phyloP scores from a whole-genome alignment of 2,329 filamentous ascomycete genomes.

The Aspergillus sp. region DNA sequence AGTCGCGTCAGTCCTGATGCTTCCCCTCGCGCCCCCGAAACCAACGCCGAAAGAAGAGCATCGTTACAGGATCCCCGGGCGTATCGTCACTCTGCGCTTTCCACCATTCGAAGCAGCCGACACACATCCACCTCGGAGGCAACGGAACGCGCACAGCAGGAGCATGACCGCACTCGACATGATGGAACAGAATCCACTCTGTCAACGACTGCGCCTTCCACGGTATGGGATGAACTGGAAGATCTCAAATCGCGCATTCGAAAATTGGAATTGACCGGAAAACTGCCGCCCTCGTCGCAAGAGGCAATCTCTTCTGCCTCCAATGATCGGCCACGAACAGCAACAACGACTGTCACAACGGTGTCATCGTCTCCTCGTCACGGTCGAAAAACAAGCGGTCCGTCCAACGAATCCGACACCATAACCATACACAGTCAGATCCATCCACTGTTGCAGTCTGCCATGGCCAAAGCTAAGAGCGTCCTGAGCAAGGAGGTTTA shows the following conservation, averaged over 20 bases:
- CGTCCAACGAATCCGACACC: conserved; percentile 33
- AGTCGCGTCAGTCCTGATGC: conserved; percentile 35
- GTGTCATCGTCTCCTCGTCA: conserved; percentile 86
- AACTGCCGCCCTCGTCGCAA: conserved; percentile 76
- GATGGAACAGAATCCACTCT: conserved; percentile 82
- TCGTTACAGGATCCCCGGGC: conserved; percentile 33
- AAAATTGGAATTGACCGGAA: conserved; percentile 84
- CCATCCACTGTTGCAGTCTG: conserved; percentile 76
- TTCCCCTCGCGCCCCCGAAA: conserved; percentile 28
- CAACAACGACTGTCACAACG: conserved; percentile 86
- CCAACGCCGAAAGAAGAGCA: conserved; percentile 27
- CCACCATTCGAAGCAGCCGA: conserved; percentile 34
- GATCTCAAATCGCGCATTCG: conserved; percentile 92
- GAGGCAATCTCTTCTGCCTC: conserved; percentile 72
- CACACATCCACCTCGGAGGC: conserved; percentile 34
- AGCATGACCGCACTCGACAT: conserved; percentile 32
- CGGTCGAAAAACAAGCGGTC: conserved; percentile 50
- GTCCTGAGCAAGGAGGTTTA: conserved; percentile 71
- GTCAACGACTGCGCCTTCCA: conserved; percentile 85
- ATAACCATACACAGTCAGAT: conserved; percentile 50
- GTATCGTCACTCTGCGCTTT: conserved; percentile 33
- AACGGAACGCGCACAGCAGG: conserved; percentile 32
- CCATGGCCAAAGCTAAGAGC: conserved; percentile 72
- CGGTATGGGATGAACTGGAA: conserved; percentile 96
- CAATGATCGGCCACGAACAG: conserved; percentile 82